phyloP scores from a whole-genome alignment of 2,329 filamentous ascomycete species.

The Pseudogymnoascus sp. region DNA sequence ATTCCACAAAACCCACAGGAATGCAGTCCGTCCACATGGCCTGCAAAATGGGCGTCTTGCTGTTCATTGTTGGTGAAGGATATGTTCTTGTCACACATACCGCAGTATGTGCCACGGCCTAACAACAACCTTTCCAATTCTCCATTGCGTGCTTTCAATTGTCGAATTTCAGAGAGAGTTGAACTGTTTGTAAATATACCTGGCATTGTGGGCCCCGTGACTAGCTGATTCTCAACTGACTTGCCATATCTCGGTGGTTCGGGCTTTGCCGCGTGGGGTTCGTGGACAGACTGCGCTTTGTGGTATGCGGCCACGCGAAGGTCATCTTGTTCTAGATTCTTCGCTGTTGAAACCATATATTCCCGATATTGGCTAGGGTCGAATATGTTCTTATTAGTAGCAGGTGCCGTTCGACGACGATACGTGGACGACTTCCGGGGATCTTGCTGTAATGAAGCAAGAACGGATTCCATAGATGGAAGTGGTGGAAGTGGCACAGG shows the following conservation, averaged over 20 bases:
- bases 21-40: neutral
- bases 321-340: neutral
- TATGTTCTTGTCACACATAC: constrained; percentile 2
- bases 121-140: neutral
- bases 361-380: neutral
- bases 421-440: neutral
- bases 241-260: neutral
- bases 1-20: neutral
- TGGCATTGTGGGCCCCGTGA: neutral
- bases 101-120: neutral
- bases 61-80: neutral
- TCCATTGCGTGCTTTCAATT: neutral
- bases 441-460: neutral
- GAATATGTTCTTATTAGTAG: neutral
- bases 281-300: neutral
- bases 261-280: neutral
- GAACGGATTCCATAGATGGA: neutral
- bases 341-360: neutral
- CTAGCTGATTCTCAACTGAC: neutral
- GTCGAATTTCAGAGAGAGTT: neutral
- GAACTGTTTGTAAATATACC: neutral
- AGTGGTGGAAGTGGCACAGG: neutral
- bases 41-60: neutral
- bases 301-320: neutral
- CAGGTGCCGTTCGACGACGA: neutral